These are phyloP conservation scores for Aureobasidium melanogenum DNA, from an alignment of 2,329 filamentous ascomycete species.

Conservation along the genomic window DNA sequence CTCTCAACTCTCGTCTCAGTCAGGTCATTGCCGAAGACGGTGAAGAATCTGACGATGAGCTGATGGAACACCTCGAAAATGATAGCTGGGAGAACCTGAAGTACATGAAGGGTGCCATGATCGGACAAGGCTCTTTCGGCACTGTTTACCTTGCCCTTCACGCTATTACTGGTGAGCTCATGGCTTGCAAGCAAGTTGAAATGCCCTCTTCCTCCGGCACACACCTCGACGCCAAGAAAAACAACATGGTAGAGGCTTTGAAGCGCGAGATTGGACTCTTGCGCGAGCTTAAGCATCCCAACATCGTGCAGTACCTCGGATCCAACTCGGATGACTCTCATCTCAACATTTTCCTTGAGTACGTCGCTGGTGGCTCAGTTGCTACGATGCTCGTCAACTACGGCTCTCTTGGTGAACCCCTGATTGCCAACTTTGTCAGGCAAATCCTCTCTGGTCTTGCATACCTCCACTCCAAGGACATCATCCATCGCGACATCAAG, in stretches of 20 bases:
- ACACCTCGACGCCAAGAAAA: slow-evolving; percentile 82
- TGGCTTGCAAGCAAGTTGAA: slow-evolving; percentile 97
- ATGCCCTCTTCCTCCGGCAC: slow-evolving; percentile 69
- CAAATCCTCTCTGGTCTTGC: slow-evolving; percentile 89
- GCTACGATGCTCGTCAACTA: slow-evolving; percentile 99
- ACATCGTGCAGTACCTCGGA: slow-evolving; percentile 96
- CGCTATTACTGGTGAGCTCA: slow-evolving; percentile 89
- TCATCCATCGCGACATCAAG: slow-evolving; percentile 98
- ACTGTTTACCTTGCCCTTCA: slow-evolving; percentile 92
- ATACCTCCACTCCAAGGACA: slow-evolving; percentile 88
- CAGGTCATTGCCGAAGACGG: slow-evolving; percentile 83
- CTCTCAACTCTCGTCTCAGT: slow-evolving; percentile 72
- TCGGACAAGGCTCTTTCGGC: slow-evolving; percentile 94
- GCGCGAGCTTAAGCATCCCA: slow-evolving; percentile 86
- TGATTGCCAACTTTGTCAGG: slow-evolving; percentile 92
- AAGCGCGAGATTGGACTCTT: slow-evolving; percentile 94
- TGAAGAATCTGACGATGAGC: slow-evolving; percentile 81
- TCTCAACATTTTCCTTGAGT: slow-evolving; percentile 99
- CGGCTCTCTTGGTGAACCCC: slow-evolving; percentile 82
- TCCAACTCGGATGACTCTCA: slow-evolving; percentile 85
- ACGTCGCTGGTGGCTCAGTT: slow-evolving; percentile 93
- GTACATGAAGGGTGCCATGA: slow-evolving; percentile 98
- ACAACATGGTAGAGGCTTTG: slow-evolving; percentile 93
- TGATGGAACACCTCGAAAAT: slow-evolving; percentile 81
- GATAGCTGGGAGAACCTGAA: slow-evolving; percentile 96